Base-by-base conservation (phyloP, 306 rosid genomes). In the Cyamopsis tetragonoloba region DNA sequence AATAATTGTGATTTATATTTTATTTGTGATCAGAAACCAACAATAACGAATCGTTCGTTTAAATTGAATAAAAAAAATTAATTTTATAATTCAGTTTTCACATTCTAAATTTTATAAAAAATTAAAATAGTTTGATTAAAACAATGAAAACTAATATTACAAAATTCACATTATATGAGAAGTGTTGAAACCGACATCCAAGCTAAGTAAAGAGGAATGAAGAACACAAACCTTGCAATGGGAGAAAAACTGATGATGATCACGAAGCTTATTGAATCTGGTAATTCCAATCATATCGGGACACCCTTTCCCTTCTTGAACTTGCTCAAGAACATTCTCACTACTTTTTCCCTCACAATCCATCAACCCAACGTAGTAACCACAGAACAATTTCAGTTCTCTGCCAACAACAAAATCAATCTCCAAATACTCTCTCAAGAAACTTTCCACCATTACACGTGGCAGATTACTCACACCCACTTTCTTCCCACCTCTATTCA, bases 401-500 rank as follows among this genome's bases (percentile, higher is more conserved):
- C 84, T 87, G 1, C 89, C 96, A 13, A 70, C 74, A 7, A 92
- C 88, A 13, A 61, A 58, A 68, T 92, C 96, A 62, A 86, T 67
- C 57, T 84, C 86, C 80, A 92, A 47, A 69, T 92, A 92, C 46
- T 92, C 98, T 68, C 70, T 87, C 58, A 89, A 68, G 76, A 89
- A 87, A 58, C 88, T 70, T 66, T 89, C 96, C 12, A 89, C 84
- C 96, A 89, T 86, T 0, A 89, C 84, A 41, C 32, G 70, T 6
- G 98, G 98, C 0, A 89, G 28, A 30, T 83, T 68, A 19, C 64
- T 89, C 0, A 92, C 85, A 3, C 79, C 93, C 23, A 92, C 80
- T 62, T 75, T 89, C 68, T 59, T 84, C 73, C 80, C 76, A 26
- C 85, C 89, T 34, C 30, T 74, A 5, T 41, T 84, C 11, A 92